Conservation (phyloP, 768 basidiomycete species). For the Filobasidium floriforme region DNA sequence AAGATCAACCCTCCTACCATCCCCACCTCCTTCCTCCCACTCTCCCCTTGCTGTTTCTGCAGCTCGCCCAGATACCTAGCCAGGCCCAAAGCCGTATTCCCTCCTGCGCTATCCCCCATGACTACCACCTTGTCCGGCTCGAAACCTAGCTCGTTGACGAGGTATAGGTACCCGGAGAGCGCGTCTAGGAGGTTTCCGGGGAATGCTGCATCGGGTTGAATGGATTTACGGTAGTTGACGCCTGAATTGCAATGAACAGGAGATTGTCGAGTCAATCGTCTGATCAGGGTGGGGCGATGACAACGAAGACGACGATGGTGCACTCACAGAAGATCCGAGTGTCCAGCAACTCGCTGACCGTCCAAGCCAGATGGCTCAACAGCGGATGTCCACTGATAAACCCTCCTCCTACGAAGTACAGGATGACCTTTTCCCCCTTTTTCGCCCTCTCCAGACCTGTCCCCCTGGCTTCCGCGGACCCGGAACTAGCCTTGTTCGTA, state of each 20-base stretch:
- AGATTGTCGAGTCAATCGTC: no score
- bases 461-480: neutral
- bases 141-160: slow-evolving; percentile 54
- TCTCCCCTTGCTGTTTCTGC: neutral
- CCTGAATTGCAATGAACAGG: slow-evolving; percentile 48
- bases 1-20: slow-evolving; percentile 21
- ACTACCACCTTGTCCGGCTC: slow-evolving; percentile 58
- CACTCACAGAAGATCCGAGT: slow-evolving; percentile 11
- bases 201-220: slow-evolving; percentile 55
- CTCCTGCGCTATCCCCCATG: slow-evolving; percentile 70
- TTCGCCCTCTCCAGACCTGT: slow-evolving; percentile 29
- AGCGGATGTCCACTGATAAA: slow-evolving; percentile 35
- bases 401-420: slow-evolving; percentile 44
- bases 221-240: slow-evolving; percentile 65
- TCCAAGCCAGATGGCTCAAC: slow-evolving; percentile 29
- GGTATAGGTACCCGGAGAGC: slow-evolving; percentile 65
- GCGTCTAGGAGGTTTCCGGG: slow-evolving; percentile 69
- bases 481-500: no score
- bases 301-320: neutral
- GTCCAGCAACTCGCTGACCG: slow-evolving; percentile 19
- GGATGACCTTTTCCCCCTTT: slow-evolving; percentile 44
- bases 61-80: slow-evolving; percentile 37
- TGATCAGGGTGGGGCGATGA: no score
- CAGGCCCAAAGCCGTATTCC: slow-evolving; percentile 54
- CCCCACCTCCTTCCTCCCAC: slow-evolving; percentile 9